A percentile compares a stretch with the other conserved stretches of the same genome.
Conservation (phyloP, 192 early-diverging fungal species). For the Gaertneriomyces sp. region DNA sequence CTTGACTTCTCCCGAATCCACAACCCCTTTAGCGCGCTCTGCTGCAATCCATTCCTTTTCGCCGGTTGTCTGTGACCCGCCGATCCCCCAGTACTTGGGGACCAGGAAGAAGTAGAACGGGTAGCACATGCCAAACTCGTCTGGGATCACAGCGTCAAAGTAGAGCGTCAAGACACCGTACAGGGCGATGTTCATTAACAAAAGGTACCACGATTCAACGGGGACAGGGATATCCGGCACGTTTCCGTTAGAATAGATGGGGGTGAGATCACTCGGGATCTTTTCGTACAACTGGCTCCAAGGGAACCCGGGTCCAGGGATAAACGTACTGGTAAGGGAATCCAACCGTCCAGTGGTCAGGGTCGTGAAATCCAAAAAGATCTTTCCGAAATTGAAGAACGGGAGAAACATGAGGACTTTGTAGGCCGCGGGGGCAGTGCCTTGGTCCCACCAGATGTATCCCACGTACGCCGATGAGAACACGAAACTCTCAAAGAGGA, state of each 20-base stretch:
- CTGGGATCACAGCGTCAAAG: constrained; percentile 71
- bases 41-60: too few species aligned
- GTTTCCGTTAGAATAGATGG: constrained; percentile 44
- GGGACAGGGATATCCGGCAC: constrained; percentile 57
- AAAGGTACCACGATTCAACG: constrained; percentile 57
- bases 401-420: constrained; percentile 36
- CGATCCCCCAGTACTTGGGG: constrained; percentile 63
- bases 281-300: constrained; percentile 22
- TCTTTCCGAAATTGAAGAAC: constrained; percentile 44
- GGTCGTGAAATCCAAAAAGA: constrained; percentile 71
- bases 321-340: constrained; percentile 54
- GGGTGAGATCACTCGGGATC: constrained; percentile 12
- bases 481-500: constrained; percentile 65
- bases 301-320: constrained; percentile 66
- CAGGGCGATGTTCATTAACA: constrained; percentile 64
- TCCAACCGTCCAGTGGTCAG: constrained; percentile 51
- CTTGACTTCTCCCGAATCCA: constrained; percentile 31
- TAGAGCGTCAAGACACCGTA: constrained; percentile 63
- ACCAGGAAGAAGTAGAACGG: constrained; percentile 64
- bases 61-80: background rate
- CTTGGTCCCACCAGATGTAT: constrained; percentile 50
- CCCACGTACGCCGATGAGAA: constrained; percentile 44
- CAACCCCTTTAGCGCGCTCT: constrained; percentile 7
- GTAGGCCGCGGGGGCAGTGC: constrained; percentile 27
- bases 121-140: constrained; percentile 65